Evolutionary conservation across 139 green algal genomes (phyloP).

Genomic region (Volvox africanus): DNA sequence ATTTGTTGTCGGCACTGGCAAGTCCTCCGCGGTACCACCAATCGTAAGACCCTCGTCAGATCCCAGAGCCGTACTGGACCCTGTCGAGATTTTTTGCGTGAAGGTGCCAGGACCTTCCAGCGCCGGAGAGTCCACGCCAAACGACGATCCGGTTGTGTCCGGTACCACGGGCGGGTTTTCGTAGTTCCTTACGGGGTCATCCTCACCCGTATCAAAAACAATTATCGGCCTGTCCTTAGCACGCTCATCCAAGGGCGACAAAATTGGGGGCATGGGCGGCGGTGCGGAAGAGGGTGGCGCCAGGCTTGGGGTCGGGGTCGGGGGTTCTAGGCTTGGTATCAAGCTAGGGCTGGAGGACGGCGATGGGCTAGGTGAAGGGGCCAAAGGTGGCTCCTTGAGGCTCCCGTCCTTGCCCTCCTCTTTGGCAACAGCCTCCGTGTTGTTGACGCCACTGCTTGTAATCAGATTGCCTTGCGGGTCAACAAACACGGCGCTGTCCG

Average conservation of each 20-base stretch:
- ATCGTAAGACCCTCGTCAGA: background rate
- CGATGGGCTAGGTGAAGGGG: background rate
- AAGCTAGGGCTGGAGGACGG: background rate
- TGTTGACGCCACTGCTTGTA: slow-evolving; percentile 29
- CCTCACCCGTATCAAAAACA: background rate
- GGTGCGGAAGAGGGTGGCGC: background rate
- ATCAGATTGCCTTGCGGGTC: slow-evolving; percentile 3
- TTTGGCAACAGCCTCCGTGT: slow-evolving; percentile 20
- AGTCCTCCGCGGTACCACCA: background rate
- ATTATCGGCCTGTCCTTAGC: background rate
- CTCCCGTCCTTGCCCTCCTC: slow-evolving; percentile 15
- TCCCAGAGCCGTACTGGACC: background rate
- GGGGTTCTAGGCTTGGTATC: background rate
- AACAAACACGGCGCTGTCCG: background rate
- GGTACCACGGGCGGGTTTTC: background rate
- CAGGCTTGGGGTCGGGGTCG: background rate
- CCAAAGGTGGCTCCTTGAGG: background rate
- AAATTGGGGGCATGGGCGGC: background rate
- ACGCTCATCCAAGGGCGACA: background rate
- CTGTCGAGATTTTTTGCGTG: background rate
- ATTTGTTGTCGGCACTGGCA: background rate
- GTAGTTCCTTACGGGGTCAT: slow-evolving; percentile 3
- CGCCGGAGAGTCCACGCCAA: slow-evolving; percentile 1
- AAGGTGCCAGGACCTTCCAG: background rate
- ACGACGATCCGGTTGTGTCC: background rate